A percentile compares a stretch with the other conserved stretches of the same genome.
Conservation (phyloP, 1,139 yeast genomes). For the Suhomyces panamericanus region DNA sequence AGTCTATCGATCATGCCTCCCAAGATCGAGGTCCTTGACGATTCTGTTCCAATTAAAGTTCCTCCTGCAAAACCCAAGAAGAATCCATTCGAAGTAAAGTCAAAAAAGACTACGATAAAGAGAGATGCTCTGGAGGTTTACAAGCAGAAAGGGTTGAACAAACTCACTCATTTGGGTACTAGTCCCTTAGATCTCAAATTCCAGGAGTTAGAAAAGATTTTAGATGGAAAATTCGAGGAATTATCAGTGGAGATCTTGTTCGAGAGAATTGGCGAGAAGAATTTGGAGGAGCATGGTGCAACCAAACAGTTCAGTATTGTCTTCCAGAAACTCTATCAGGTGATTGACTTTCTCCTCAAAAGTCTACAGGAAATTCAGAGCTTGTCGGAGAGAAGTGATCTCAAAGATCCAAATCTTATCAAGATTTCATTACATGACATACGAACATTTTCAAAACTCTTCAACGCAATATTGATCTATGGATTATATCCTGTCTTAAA, state of each 20-base stretch:
- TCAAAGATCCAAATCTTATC: conserved; percentile 44
- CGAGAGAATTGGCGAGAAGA: conserved; percentile 1
- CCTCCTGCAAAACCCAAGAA: conserved; percentile 11
- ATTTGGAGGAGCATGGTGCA: background rate
- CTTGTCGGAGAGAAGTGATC: conserved; percentile 13
- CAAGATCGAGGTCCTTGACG: conserved; percentile 25
- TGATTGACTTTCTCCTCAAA: conserved; percentile 32
- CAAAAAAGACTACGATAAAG: conserved; percentile 32
- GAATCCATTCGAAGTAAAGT: conserved; percentile 35
- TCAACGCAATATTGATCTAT: conserved; percentile 63
- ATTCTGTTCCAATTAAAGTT: background rate
- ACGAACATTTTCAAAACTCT: conserved; percentile 63
- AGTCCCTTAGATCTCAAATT: conserved; percentile 42
- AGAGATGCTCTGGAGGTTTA: conserved; percentile 39
- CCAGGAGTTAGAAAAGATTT: conserved; percentile 26
- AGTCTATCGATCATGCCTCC: conserved; percentile 21
- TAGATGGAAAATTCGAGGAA: conserved; percentile 30
- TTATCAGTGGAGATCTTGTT: conserved; percentile 22
- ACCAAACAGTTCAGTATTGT: background rate
- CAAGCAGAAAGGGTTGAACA: conserved; percentile 35
- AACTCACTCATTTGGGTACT: conserved; percentile 31
- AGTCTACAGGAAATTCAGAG: conserved; percentile 31
- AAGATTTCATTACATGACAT: conserved; percentile 83
- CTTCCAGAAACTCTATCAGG: conserved; percentile 19
- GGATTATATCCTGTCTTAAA: conserved; percentile 71